These are phyloP conservation scores for Paralagenidium karlingii DNA, from an alignment of 352 stramenopile genomes.

Conservation along the genomic window DNA sequence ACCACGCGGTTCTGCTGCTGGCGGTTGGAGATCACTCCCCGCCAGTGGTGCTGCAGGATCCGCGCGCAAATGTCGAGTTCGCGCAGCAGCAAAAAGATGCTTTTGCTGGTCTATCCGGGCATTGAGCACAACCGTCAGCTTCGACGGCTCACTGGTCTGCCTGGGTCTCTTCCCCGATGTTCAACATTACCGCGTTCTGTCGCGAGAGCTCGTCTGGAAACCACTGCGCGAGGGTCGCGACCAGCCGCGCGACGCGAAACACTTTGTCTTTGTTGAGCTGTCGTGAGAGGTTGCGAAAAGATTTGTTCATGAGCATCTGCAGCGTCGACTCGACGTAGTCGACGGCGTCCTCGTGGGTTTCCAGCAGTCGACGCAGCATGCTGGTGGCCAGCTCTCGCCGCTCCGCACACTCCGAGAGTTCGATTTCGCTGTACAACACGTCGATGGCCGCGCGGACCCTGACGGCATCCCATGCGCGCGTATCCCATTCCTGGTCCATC, in stretches of 20 bases:
- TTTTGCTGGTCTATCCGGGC: conserved; percentile 16
- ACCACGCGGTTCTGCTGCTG: conserved; percentile 17
- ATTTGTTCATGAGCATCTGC: conserved; percentile 57
- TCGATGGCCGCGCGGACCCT: conserved; percentile 52
- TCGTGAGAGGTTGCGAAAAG: conserved; percentile 49
- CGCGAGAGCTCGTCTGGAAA: conserved; percentile 39
- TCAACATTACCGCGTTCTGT: conserved; percentile 32
- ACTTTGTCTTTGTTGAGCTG: conserved; percentile 31
- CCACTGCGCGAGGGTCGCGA: conserved; percentile 45
- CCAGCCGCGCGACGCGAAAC: conserved; percentile 35
- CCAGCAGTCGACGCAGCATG: conserved; percentile 55
- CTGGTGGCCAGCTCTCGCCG: conserved; percentile 40
- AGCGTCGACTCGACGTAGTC: conserved; percentile 53
- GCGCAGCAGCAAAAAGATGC: conserved; percentile 31
- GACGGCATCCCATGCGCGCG: conserved; percentile 34
- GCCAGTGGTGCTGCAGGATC: conserved; percentile 68
- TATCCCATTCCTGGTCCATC: conserved; percentile 77
- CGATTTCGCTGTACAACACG: conserved; percentile 54
- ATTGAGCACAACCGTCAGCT: background rate
- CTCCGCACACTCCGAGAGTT: conserved; percentile 20
- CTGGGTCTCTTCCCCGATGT: no score
- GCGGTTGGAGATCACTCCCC: conserved; percentile 44
- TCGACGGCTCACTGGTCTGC: no score
- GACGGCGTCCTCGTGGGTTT: conserved; percentile 53
- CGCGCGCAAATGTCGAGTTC: conserved; percentile 53